phyloP scores from a whole-genome alignment of 177 flowering plant genomes.

The Tripterygium wilfordii region DNA sequence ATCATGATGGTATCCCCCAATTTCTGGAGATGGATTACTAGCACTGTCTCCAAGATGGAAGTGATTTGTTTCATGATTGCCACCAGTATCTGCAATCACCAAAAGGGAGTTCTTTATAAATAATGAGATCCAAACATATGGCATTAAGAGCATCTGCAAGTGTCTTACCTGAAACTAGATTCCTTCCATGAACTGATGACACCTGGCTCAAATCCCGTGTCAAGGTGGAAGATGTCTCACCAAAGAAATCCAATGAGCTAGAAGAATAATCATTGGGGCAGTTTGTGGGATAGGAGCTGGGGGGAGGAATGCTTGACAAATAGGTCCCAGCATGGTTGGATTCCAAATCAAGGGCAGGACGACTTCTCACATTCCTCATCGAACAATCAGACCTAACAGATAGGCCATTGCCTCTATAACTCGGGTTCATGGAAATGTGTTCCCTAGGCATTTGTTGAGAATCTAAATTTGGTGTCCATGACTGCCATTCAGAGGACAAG shows the following conservation, averaged over 20 bases:
- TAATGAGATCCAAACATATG: neutral
- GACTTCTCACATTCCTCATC: constrained; percentile 66
- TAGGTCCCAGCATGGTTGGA: constrained; percentile 32
- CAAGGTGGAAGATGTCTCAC: constrained; percentile 20
- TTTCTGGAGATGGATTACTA: constrained; percentile 20
- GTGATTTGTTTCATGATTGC: constrained; percentile 32
- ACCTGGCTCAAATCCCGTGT: constrained; percentile 37
- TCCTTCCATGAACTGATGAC: constrained; percentile 32
- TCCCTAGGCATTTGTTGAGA: constrained; percentile 43
- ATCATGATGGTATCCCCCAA: constrained; percentile 29
- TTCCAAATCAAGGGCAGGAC: constrained; percentile 43
- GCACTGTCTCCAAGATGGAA: constrained; percentile 20
- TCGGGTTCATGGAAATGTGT: constrained; percentile 12
- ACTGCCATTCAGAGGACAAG: constrained; percentile 27
- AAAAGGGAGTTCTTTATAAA: neutral
- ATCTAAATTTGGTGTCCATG: constrained; percentile 36
- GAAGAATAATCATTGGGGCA: constrained; percentile 27
- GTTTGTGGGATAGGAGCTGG: constrained; percentile 21
- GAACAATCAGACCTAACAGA: constrained; percentile 42
- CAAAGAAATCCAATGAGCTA: constrained; percentile 21
- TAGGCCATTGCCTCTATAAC: constrained; percentile 31
- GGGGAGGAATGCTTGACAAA: constrained; percentile 28
- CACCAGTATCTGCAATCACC: constrained; percentile 27
- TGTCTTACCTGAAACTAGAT: constrained; percentile 32
- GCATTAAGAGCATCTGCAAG: neutral